These are phyloP conservation scores for Sarcodon sp. DNA, from an alignment of 768 basidiomycete species.

Conservation along the genomic window DNA sequence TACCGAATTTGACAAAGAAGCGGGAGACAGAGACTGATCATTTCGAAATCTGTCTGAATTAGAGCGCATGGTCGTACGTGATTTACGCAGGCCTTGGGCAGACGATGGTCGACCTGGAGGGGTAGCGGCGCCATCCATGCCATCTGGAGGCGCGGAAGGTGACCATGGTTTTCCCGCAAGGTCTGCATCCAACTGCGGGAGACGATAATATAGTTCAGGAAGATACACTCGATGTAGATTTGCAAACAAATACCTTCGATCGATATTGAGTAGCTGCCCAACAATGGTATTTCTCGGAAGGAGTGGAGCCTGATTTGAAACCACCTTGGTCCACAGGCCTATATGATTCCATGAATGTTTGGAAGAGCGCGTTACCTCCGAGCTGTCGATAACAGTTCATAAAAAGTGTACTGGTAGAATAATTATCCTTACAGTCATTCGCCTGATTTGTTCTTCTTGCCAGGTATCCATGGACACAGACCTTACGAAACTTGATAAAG, in stretches of 20 bases:
- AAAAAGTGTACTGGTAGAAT: constrained; percentile 3
- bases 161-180: constrained; percentile 71
- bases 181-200: constrained; percentile 57
- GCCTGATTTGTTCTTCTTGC: constrained; percentile 76
- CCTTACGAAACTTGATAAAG: constrained; percentile 59
- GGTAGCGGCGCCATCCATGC: constrained; percentile 20
- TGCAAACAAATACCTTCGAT: constrained; percentile 54
- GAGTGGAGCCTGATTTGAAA: constrained; percentile 44
- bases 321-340: constrained; percentile 54
- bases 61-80: constrained; percentile 57
- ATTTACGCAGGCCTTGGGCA: constrained; percentile 79
- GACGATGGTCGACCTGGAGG: constrained; percentile 53
- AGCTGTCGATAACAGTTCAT: constrained; percentile 29
- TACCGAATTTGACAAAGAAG: constrained; percentile 28
- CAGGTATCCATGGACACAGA: constrained; percentile 96
- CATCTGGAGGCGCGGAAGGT: constrained; percentile 55
- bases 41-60: constrained; percentile 32
- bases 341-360: constrained; percentile 65
- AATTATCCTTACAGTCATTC: constrained; percentile 65
- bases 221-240: neutral
- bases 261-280: constrained; percentile 95
- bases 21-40: constrained; percentile 38
- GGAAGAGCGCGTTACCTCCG: constrained; percentile 82
- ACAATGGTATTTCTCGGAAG: constrained; percentile 76
- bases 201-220: neutral